These are phyloP conservation scores for Gracilaria domingensis DNA, from an alignment of 23 red algal species.

Conservation along the genomic window DNA sequence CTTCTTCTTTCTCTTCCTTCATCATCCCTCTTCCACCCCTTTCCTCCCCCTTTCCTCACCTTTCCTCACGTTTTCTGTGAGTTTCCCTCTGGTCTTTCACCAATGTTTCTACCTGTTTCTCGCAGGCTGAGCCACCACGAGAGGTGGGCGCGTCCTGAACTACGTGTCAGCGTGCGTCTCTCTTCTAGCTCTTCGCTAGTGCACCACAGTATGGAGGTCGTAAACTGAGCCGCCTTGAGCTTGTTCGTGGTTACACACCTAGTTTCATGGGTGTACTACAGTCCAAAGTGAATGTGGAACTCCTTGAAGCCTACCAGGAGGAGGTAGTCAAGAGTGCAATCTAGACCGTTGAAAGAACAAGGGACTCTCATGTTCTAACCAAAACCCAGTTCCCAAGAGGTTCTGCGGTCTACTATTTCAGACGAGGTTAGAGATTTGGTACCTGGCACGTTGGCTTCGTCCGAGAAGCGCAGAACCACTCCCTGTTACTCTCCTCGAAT, in stretches of 20 bases:
- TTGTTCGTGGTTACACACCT: neutral
- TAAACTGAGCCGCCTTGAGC: slow-evolving; percentile 11
- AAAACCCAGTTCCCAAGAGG: neutral
- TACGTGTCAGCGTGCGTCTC: too few species aligned
- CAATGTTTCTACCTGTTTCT: too few species aligned
- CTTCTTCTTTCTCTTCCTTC: too few species aligned
- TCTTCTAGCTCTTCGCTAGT: too few species aligned
- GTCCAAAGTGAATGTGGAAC: neutral
- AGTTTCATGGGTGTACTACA: neutral
- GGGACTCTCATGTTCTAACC: neutral
- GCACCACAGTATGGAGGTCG: slow-evolving; percentile 26
- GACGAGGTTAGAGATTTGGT: slow-evolving; percentile 26
- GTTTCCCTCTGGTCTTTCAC: too few species aligned
- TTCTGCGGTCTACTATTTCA: slow-evolving; percentile 36
- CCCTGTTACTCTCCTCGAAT: slow-evolving; percentile 11
- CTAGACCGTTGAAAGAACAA: neutral
- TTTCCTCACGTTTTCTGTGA: too few species aligned
- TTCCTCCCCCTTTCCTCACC: too few species aligned
- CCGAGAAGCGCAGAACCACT: neutral
- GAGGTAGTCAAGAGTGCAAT: slow-evolving; percentile 3
- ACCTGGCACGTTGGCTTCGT: slow-evolving; percentile 37
- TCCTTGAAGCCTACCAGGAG: slow-evolving; percentile 28
- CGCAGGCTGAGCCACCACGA: too few species aligned
- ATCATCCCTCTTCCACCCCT: too few species aligned
- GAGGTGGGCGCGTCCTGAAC: too few species aligned